Evolutionary conservation across 2,329 filamentous ascomycete genomes (phyloP).

Genomic region (Sporothrix luriei): DNA sequence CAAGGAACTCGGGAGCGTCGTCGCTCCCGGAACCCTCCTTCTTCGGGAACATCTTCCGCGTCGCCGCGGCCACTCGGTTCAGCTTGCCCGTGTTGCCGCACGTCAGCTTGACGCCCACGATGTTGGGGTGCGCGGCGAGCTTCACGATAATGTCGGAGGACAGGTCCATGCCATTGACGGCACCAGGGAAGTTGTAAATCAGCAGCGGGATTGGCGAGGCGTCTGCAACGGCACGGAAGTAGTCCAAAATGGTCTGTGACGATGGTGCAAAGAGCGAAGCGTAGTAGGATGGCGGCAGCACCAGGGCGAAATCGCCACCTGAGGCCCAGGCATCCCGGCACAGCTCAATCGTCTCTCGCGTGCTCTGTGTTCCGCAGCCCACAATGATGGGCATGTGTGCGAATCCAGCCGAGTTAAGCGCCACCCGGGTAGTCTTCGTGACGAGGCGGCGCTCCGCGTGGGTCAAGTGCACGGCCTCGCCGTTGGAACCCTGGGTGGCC

Average conservation of each 20-base stretch:
- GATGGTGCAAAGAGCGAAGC: slow-evolving; percentile 64
- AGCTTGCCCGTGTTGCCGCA: slow-evolving; percentile 72
- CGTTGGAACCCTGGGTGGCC: slow-evolving; percentile 78
- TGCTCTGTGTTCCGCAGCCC: slow-evolving; percentile 73
- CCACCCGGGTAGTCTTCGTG: slow-evolving; percentile 68
- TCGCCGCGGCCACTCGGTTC: slow-evolving; percentile 63
- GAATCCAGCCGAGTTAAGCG: slow-evolving; percentile 68
- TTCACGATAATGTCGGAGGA: slow-evolving; percentile 64
- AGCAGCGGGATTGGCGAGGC: slow-evolving; percentile 66
- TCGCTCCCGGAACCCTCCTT: neutral
- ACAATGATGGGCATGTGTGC: slow-evolving; percentile 70
- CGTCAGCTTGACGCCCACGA: slow-evolving; percentile 69
- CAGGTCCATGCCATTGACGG: slow-evolving; percentile 64
- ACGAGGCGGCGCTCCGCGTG: slow-evolving; percentile 69
- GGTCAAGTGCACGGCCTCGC: slow-evolving; percentile 77
- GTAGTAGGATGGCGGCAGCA: slow-evolving; percentile 78
- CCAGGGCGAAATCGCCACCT: slow-evolving; percentile 74
- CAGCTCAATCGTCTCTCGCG: slow-evolving; percentile 69
- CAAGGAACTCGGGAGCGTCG: slow-evolving; percentile 58
- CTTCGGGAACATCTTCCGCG: slow-evolving; percentile 46
- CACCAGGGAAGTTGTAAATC: slow-evolving; percentile 71
- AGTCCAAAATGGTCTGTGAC: slow-evolving; percentile 63
- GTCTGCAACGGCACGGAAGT: slow-evolving; percentile 67
- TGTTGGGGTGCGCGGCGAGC: slow-evolving; percentile 64
- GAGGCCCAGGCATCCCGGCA: slow-evolving; percentile 68